phyloP scores from a whole-genome alignment of 1,284 basidiomycete species.

The Cutaneotrichosporon sp. region DNA sequence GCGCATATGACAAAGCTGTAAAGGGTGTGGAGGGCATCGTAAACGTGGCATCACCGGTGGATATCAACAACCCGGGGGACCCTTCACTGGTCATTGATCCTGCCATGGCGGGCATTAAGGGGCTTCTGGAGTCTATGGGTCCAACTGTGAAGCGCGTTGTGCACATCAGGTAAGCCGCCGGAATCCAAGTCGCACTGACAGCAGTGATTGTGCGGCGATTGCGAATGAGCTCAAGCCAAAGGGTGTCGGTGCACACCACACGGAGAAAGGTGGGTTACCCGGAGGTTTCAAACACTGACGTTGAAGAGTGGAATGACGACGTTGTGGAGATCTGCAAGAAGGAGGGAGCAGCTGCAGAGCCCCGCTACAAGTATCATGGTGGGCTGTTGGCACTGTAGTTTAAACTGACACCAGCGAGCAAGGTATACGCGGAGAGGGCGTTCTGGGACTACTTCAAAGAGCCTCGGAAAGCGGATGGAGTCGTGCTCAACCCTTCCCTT shows the following conservation, averaged over 20 bases:
- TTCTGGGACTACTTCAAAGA: constrained; percentile 29
- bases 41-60: constrained; percentile 23
- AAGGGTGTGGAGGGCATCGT: constrained; percentile 61
- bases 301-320: constrained; percentile 59
- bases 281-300: not conserved
- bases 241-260: constrained; percentile 5
- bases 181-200: not conserved
- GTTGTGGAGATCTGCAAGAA: constrained; percentile 1
- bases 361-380: constrained; percentile 11
- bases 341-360: constrained; percentile 2
- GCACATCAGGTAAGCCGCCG: constrained; percentile 1
- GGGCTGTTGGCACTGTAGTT: not conserved
- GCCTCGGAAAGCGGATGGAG: constrained; percentile 3
- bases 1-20: constrained; percentile 64
- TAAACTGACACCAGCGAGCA: constrained; percentile 12
- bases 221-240: not conserved
- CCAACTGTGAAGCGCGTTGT: constrained; percentile 5
- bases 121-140: not conserved
- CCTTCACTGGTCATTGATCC: not conserved
- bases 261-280: constrained; percentile 21
- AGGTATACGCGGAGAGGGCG: constrained; percentile 29
- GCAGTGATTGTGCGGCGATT: not conserved
- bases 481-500: constrained; percentile 6
- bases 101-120: constrained; percentile 1
- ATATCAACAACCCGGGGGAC: constrained; percentile 3